Conservation (phyloP, 805 yeast genomes). For the Kregervanrija delftensis region DNA sequence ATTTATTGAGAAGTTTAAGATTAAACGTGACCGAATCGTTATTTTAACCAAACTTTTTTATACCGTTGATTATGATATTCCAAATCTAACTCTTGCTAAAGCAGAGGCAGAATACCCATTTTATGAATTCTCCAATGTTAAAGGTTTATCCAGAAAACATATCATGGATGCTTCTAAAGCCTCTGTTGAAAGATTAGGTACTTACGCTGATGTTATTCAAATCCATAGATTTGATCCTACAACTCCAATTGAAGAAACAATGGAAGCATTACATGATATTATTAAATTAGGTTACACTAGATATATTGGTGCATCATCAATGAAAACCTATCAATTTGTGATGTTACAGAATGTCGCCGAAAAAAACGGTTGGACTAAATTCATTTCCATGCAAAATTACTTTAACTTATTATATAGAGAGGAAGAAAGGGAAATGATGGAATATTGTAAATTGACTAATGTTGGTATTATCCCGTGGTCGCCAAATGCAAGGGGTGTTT, state of each 20-base stretch:
- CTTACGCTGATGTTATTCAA: conserved; percentile 46
- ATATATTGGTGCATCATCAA: conserved; percentile 57
- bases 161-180: conserved; percentile 36
- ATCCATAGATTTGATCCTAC: conserved; percentile 47
- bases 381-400: conserved; percentile 50
- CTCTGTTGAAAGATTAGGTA: conserved; percentile 40
- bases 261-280: conserved; percentile 49
- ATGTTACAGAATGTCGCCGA: conserved; percentile 51
- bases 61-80: conserved; percentile 6
- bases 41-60: conserved; percentile 21
- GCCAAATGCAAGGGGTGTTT: conserved; percentile 46
- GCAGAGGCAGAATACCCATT: neutral
- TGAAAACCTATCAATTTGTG: conserved; percentile 49
- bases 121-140: conserved; percentile 21
- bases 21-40: conserved; percentile 24
- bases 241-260: conserved; percentile 44
- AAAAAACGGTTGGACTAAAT: conserved; percentile 47
- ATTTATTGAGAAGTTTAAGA: conserved; percentile 21
- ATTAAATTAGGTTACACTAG: conserved; percentile 39
- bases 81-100: conserved; percentile 5
- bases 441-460: conserved; percentile 42
- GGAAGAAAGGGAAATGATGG: conserved; percentile 56
- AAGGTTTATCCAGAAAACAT: conserved; percentile 40
- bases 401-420: conserved; percentile 52
- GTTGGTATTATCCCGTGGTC: conserved; percentile 59